Evolutionary conservation across 169 alveolate genomes (phyloP).

Genomic region (Toxoplasma gondii): DNA sequence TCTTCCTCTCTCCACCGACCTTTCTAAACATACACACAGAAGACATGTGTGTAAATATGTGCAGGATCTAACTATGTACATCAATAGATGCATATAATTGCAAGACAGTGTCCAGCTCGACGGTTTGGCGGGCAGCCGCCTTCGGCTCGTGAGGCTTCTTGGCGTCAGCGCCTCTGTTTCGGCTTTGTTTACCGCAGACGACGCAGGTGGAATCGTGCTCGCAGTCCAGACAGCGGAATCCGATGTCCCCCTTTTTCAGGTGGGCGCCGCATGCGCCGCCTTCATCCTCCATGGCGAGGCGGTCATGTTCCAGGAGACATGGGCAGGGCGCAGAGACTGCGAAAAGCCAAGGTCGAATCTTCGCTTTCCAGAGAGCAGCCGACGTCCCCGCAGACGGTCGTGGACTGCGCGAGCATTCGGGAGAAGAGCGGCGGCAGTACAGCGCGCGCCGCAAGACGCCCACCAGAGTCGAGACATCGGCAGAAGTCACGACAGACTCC

Average conservation of each 20-base stretch:
- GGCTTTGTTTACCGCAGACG: constrained; percentile 19
- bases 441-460: neutral
- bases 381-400: neutral
- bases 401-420: neutral
- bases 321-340: constrained; percentile 27
- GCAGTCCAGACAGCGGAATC: constrained; percentile 26
- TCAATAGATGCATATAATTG: too few species aligned
- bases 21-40: too few species aligned
- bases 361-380: neutral
- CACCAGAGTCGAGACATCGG: neutral
- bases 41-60: too few species aligned
- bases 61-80: too few species aligned
- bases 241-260: neutral
- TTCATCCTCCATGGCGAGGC: neutral
- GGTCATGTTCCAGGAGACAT: neutral
- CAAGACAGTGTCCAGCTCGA: too few species aligned
- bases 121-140: too few species aligned
- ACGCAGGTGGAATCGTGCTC: constrained; percentile 43
- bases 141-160: too few species aligned
- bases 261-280: constrained; percentile 38
- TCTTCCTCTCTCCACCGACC: too few species aligned
- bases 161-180: too few species aligned
- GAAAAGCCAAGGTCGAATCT: neutral
- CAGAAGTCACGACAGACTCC: neutral
- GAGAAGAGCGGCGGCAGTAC: neutral